phyloP scores from a whole-genome alignment of 345 rosid genomes.

The Camelina hispida region DNA sequence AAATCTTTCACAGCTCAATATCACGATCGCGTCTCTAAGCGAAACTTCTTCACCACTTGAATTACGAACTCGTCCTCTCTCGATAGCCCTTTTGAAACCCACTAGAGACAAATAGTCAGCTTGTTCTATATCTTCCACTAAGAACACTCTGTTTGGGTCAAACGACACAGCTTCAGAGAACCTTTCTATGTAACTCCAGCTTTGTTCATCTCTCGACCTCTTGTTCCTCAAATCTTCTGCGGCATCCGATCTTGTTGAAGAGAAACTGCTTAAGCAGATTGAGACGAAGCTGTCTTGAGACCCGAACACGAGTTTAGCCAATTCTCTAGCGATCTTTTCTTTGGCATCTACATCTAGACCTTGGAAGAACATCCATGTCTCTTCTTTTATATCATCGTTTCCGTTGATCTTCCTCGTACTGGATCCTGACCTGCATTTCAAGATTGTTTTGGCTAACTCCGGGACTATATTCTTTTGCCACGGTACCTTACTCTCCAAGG shows the following conservation, averaged over 20 bases:
- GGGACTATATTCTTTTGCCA: slow-evolving; percentile 66
- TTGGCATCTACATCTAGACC: slow-evolving; percentile 73
- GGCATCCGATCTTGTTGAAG: slow-evolving; percentile 63
- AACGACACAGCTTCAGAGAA: slow-evolving; percentile 63
- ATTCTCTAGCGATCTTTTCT: slow-evolving; percentile 72
- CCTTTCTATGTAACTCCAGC: slow-evolving; percentile 62
- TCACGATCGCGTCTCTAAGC: slow-evolving; percentile 68
- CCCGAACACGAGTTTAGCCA: slow-evolving; percentile 70
- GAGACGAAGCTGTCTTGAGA: slow-evolving; percentile 53
- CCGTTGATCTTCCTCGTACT: slow-evolving; percentile 49
- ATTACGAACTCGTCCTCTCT: slow-evolving; percentile 60
- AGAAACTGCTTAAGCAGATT: slow-evolving; percentile 62
- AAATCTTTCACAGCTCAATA: slow-evolving; percentile 78
- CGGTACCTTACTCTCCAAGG: slow-evolving; percentile 75
- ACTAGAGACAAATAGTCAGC: slow-evolving; percentile 66
- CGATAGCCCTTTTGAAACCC: slow-evolving; percentile 75
- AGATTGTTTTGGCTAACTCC: slow-evolving; percentile 60
- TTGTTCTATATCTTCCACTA: slow-evolving; percentile 78
- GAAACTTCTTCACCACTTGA: slow-evolving; percentile 56
- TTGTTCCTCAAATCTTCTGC: slow-evolving; percentile 65
- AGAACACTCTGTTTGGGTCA: slow-evolving; percentile 77
- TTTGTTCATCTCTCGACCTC: slow-evolving; percentile 66
- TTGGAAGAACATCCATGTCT: slow-evolving; percentile 81
- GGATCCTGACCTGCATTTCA: slow-evolving; percentile 75
- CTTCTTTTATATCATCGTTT: slow-evolving; percentile 52